Evolutionary conservation across 129 eudicot species (phyloP), one percentile per base, ranked within the genome.

Genomic region (Saposhnikovia divaricata): DNA sequence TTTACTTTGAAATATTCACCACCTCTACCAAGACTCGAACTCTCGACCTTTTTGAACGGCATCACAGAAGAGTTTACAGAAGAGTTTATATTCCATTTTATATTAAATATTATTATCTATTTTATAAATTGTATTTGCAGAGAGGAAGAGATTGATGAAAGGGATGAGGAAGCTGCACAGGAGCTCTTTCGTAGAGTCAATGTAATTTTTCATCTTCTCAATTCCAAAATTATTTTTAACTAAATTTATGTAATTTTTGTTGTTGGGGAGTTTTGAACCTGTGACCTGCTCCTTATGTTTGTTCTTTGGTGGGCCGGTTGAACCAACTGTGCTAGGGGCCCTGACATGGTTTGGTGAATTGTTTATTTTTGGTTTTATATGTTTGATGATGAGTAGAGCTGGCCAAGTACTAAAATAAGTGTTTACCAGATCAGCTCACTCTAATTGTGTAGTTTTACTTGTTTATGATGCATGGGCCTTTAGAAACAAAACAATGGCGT

Each of bases 101-200:
- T 34, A 34, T 34, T 34, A 34, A 34, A 34, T 34, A 34, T 34
- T 34, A 34, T 34, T 34, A 34, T 34, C 2, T 34, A 34, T 34
- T 34, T 34, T 34, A 34, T 34, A 34, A 0, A 1, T 77, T 57
- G 7, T 21, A 4, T 78, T 51, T 77, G 78, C 80, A 86, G 92
- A 27, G 92, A 86, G 34, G 43, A 75, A 51, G 69, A 25, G 27
- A 12, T 45, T 45, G 63, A 46, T 45, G 85, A 5, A 46, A 85
- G 68, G 10, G 85, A 77, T 25, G 85, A 79, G 7, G 89, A 80
- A 78, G 73, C 45, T 59, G 77, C 63, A 16, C 57, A 47, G 63
- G 80, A 78, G n/a, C 77, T 88, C 27, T 82, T 40, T 65, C 87
- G 85, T 74, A 55, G 59, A 83, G 76, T 81, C 72, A 78, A 53